Conservation (phyloP, 441 rosid species). For the Erodium texanum region DNA sequence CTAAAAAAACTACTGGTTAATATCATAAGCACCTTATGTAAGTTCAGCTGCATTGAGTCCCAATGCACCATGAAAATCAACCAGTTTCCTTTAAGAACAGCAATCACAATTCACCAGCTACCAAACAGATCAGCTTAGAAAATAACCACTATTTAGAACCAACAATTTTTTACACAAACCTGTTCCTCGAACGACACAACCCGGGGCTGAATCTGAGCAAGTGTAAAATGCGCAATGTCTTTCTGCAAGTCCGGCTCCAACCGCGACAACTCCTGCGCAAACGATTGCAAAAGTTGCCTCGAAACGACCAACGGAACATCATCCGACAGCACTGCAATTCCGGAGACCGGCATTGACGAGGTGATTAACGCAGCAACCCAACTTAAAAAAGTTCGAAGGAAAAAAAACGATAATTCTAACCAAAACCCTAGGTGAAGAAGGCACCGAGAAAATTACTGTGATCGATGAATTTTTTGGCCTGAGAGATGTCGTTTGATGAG, state of each 20-base stretch:
- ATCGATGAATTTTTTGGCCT: conserved; percentile 75
- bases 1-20: neutral
- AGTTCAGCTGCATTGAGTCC: neutral
- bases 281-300: conserved; percentile 84
- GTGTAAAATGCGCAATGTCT: conserved; percentile 80
- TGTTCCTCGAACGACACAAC: conserved; percentile 98
- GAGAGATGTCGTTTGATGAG: conserved; percentile 67
- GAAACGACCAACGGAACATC: conserved; percentile 91
- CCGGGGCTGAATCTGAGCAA: conserved; percentile 91
- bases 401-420: too few relatives aligned
- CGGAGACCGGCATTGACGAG: neutral
- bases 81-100: neutral
- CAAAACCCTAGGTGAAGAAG: neutral
- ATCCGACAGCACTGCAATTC: conserved; percentile 67
- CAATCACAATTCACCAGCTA: neutral
- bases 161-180: too few relatives aligned
- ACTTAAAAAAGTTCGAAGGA: neutral
- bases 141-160: too few relatives aligned
- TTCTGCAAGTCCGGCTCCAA: conserved; percentile 75
- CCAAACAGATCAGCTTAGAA: too few relatives aligned
- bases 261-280: conserved; percentile 76
- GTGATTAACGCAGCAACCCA: neutral
- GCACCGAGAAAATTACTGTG: conserved; percentile 40
- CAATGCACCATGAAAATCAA: neutral
- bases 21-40: neutral